phyloP scores from a whole-genome alignment of 1,139 yeast species.

The Pichia sp. region DNA sequence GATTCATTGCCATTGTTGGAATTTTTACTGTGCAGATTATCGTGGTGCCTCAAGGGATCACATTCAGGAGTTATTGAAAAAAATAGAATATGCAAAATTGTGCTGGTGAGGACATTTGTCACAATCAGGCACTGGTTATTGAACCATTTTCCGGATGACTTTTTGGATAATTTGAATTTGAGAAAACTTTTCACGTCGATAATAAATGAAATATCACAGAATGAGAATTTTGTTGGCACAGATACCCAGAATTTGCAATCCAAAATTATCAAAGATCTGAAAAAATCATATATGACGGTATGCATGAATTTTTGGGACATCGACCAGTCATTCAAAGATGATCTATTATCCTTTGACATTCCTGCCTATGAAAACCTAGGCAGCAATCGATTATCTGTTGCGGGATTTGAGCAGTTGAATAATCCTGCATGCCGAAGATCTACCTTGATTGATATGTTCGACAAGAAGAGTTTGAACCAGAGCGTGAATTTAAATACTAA shows the following conservation, averaged over 20 bases:
- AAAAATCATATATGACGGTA: constrained; percentile 31
- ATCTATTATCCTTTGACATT: constrained; percentile 17
- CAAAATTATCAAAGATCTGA: constrained; percentile 33
- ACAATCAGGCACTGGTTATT: constrained; percentile 83
- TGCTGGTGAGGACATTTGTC: constrained; percentile 79
- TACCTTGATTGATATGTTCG: constrained; percentile 47
- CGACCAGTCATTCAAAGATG: constrained; percentile 22
- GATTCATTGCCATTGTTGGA: constrained; percentile 49
- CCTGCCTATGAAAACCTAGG: constrained; percentile 22
- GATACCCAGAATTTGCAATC: constrained; percentile 29
- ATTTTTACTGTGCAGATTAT: constrained; percentile 53
- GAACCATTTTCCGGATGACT: constrained; percentile 68
- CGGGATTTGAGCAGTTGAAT: constrained; percentile 31
- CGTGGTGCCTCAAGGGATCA: constrained; percentile 56
- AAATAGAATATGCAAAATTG: constrained; percentile 52
- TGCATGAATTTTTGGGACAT: constrained; percentile 31
- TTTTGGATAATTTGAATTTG: constrained; percentile 37
- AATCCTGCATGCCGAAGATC: constrained; percentile 48
- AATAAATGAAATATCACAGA: constrained; percentile 35
- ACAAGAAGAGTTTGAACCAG: constrained; percentile 28
- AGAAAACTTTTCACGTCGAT: constrained; percentile 41
- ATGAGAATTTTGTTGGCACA: constrained; percentile 12
- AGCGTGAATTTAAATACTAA: constrained; percentile 11
- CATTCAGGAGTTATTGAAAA: constrained; percentile 21
- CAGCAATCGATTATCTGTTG: constrained; percentile 20